phyloP scores from a whole-genome alignment of 2,329 filamentous ascomycete species.

The Aspergillus fischeri region DNA sequence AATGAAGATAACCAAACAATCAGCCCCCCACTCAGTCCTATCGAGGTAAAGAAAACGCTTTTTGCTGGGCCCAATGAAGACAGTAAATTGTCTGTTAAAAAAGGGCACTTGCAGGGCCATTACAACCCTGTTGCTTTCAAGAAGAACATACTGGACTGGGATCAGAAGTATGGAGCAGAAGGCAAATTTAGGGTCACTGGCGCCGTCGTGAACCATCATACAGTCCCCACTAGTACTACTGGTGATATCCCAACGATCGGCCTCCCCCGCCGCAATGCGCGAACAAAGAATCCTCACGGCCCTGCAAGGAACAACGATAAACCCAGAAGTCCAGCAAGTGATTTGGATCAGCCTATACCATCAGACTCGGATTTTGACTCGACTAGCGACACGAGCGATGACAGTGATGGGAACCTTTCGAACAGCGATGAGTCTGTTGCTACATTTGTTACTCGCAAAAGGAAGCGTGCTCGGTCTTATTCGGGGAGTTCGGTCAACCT shows the following conservation, averaged over 20 bases:
- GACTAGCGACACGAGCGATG: slow-evolving; percentile 23
- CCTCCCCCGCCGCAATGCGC: slow-evolving; percentile 25
- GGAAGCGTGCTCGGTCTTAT: slow-evolving; percentile 34
- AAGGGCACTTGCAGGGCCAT: slow-evolving; percentile 35
- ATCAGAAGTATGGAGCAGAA: slow-evolving; percentile 50
- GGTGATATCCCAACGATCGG: slow-evolving; percentile 38
- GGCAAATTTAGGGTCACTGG: slow-evolving; percentile 44
- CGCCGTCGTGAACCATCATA: slow-evolving; percentile 3
- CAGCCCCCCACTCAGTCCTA: slow-evolving; percentile 39
- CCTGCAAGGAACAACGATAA: slow-evolving; percentile 4
- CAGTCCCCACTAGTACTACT: slow-evolving; percentile 6
- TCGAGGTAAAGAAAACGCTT: slow-evolving; percentile 44
- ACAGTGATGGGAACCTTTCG: slow-evolving; percentile 23
- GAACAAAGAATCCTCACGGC: slow-evolving; percentile 1
- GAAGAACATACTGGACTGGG: slow-evolving; percentile 43
- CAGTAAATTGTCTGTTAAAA: slow-evolving; percentile 4
- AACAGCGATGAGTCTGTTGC: slow-evolving; percentile 19
- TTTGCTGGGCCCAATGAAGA: slow-evolving; percentile 26
- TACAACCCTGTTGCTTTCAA: slow-evolving; percentile 53
- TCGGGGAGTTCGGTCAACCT: slow-evolving; percentile 25
- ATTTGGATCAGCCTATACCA: slow-evolving; percentile 8
- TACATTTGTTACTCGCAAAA: slow-evolving; percentile 23
- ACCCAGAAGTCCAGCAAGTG: slow-evolving; percentile 6
- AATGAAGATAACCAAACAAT: slow-evolving; percentile 26
- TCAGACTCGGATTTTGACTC: slow-evolving; percentile 26